A percentile compares a stretch with the other conserved stretches of the same genome.
phyloP scores from a whole-genome alignment of 192 early-diverging fungal genomes.

The Jimgerdemannia lactiflua region DNA sequence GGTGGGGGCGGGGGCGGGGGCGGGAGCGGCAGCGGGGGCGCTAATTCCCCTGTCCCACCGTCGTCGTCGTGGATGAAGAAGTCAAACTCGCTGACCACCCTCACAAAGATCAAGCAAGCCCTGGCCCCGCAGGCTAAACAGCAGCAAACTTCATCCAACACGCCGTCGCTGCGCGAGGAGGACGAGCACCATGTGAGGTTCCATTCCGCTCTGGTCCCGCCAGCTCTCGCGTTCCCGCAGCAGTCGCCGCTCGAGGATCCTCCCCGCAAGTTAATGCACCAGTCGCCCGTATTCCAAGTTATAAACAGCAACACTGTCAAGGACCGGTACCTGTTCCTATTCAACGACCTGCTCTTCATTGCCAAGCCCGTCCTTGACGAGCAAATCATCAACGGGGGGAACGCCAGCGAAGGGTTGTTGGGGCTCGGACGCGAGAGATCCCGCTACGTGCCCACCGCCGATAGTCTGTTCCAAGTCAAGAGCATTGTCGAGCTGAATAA shows the following conservation, averaged over 20 bases:
- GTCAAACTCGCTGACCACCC: neutral
- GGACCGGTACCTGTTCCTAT: conserved; percentile 65
- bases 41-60: neutral
- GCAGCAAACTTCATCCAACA: neutral
- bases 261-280: conserved; percentile 52
- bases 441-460: conserved; percentile 31
- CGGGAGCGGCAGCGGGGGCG: no score
- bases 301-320: conserved; percentile 64
- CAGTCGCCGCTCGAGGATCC: conserved; percentile 26
- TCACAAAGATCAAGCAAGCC: neutral
- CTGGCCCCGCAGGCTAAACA: neutral
- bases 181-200: neutral
- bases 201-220: neutral
- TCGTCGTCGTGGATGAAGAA: neutral
- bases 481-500: conserved; percentile 47
- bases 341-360: conserved; percentile 61
- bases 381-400: conserved; percentile 22
- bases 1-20: no score
- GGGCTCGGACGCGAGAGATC: conserved; percentile 8
- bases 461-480: conserved; percentile 52
- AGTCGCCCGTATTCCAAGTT: conserved; percentile 61
- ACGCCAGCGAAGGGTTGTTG: conserved; percentile 2
- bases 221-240: neutral
- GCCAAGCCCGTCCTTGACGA: conserved; percentile 60
- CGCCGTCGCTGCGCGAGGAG: neutral